Percentiles rank a stretch among this genome's conserved stretches.
These are phyloP conservation scores for Paramecium caudatum DNA, from an alignment of 73 alveolate species.

Conservation along the genomic window DNA sequence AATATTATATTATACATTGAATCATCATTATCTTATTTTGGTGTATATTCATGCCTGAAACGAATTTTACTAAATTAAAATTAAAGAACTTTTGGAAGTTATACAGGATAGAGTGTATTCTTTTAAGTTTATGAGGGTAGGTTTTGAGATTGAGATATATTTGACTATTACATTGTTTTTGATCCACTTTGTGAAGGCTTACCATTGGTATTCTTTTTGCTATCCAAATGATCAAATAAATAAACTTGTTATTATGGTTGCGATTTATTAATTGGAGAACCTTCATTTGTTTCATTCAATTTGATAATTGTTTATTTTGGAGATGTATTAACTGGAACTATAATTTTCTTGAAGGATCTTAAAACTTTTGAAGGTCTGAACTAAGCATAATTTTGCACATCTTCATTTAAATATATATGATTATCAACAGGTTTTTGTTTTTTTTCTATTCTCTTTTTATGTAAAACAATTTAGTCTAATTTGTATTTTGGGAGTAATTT, in stretches of 20 bases:
- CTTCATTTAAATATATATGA: slow-evolving; percentile 33
- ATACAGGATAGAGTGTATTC: neutral
- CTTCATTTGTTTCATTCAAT: neutral
- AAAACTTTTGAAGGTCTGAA: slow-evolving; percentile 53
- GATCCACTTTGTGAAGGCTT: neutral
- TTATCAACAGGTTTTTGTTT: slow-evolving; percentile 9
- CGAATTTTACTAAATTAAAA: neutral
- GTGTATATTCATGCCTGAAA: neutral
- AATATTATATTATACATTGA: neutral
- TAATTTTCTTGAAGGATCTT: neutral
- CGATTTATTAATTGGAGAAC: neutral
- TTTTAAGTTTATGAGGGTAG: neutral
- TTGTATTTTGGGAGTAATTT: slow-evolving; percentile 17
- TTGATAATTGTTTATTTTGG: neutral
- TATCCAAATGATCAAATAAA: neutral
- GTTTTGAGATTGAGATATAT: neutral
- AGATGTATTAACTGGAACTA: neutral
- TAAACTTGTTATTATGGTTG: neutral
- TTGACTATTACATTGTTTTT: neutral
- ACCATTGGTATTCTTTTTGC: neutral
- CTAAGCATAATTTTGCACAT: slow-evolving; percentile 22
- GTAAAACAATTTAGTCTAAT: slow-evolving; percentile 20
- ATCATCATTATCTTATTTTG: slow-evolving; percentile 1
- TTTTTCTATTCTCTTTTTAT: slow-evolving; percentile 21
- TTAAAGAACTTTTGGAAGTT: neutral